Evolutionary conservation across 345 rosid genomes (phyloP).

Genomic region (Cardamine resedifolia): DNA sequence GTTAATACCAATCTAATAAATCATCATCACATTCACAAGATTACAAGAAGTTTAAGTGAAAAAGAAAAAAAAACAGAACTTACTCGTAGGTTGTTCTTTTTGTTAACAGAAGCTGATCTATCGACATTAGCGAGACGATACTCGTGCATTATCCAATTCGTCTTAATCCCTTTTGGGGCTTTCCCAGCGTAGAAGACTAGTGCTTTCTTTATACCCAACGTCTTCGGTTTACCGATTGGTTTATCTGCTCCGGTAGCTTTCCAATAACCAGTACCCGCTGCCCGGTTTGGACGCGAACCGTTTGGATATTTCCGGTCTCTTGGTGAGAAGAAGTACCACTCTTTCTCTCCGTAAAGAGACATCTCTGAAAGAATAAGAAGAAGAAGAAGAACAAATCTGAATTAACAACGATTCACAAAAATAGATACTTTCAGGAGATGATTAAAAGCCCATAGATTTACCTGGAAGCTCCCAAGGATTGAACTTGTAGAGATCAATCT

Average conservation of each 20-base stretch:
- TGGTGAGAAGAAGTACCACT: slow-evolving; percentile 93
- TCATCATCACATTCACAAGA: background rate
- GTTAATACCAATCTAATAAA: background rate
- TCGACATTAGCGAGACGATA: slow-evolving; percentile 91
- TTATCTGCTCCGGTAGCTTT: slow-evolving; percentile 97
- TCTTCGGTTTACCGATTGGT: slow-evolving; percentile 80
- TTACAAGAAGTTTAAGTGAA: background rate
- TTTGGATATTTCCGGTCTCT: slow-evolving; percentile 91
- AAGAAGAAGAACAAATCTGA: slow-evolving; percentile 18
- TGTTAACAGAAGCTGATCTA: slow-evolving; percentile 59
- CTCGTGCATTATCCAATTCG: slow-evolving; percentile 99
- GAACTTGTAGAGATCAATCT: slow-evolving; percentile 84
- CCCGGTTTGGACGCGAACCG: slow-evolving; percentile 86
- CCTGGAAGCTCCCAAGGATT: slow-evolving; percentile 99
- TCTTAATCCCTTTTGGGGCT: slow-evolving; percentile 79
- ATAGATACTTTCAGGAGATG: background rate
- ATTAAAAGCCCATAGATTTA: slow-evolving; percentile 22
- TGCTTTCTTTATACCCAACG: slow-evolving; percentile 82
- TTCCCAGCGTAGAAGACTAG: slow-evolving; percentile 92
- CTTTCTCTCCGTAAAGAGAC: slow-evolving; percentile 86
- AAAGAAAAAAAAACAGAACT: background rate
- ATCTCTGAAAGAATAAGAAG: slow-evolving; percentile 48
- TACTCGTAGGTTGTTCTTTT: slow-evolving; percentile 69
- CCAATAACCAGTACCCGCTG: slow-evolving; percentile 90
- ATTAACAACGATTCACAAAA: background rate